Evolutionary conservation across 768 basidiomycete species (phyloP), one percentile per base, ranked within the genome.

Genomic region (Suillus subaureus): DNA sequence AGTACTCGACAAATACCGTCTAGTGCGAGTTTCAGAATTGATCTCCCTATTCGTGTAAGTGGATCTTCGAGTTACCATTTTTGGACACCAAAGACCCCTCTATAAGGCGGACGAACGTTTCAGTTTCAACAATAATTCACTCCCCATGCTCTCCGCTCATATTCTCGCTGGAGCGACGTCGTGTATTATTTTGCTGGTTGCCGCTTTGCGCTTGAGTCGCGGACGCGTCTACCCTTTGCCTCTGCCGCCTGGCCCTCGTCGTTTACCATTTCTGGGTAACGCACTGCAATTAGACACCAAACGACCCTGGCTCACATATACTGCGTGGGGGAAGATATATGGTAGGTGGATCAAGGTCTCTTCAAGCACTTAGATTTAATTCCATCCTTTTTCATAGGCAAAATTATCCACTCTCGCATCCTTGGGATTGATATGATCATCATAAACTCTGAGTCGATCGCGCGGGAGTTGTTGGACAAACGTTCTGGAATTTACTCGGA

Each of bases 301-400:
- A 63, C 54, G 56, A 40, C 62, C 62, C 42, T 63, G 62, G 62
- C 39, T 60, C 51, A 61, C 62, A 31, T 63, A 63, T 31, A 11
- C 26, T 35, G 37, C n/a, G 1, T 63, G 62, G 62, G 58, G 58
- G n/a, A 60, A 56, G 28, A 35, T 6, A 61, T 63, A 40, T n/a
- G 57, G 62, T 62, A 23, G 11, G 39, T 42, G 18, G 40, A 4
- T 6, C 58, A 13, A 21, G 26, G 18, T n/a, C 11, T 42, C 18
- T 28, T 60, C 26, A 18, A 21, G 18, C 7, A 3, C 6, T 21
- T 13, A 3, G 1, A 42, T 31, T 21, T 4, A 12, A 13, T 28
- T 58, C 21, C 21, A 18, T 62, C 31, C 16, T 13, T 62, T 13
- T 31, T 23, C 49, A 23, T 21, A 68, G 65, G 55, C 21, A 56